A percentile compares a stretch with the other conserved stretches of the same genome.
Conservation (phyloP, 495 filamentous ascomycete species). For the Lentithecium fluviatile region DNA sequence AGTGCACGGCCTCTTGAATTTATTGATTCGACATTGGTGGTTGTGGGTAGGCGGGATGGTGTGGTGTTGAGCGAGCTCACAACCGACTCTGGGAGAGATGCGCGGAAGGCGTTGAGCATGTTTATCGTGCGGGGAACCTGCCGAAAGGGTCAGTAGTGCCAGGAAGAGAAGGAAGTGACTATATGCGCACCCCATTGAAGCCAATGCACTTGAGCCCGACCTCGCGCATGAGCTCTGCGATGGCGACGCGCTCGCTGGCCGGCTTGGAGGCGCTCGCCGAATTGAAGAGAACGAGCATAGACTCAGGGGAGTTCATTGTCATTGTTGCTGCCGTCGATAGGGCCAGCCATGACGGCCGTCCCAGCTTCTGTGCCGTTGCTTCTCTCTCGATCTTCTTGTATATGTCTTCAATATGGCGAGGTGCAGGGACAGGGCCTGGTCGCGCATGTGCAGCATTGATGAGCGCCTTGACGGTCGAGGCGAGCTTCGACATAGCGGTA, state of each 20-base stretch:
- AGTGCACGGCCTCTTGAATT: conserved; percentile 57
- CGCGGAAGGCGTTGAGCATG: conserved; percentile 65
- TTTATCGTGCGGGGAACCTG: conserved; percentile 77
- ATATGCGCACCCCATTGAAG: conserved; percentile 61
- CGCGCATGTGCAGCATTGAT: conserved; percentile 68
- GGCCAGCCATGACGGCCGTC: conserved; percentile 62
- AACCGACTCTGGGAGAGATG: conserved; percentile 53
- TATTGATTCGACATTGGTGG: conserved; percentile 53
- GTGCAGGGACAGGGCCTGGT: conserved; percentile 64
- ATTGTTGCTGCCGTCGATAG: conserved; percentile 71
- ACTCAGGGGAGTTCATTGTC: conserved; percentile 71
- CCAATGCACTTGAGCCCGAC: conserved; percentile 78
- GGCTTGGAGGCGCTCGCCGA: conserved; percentile 46
- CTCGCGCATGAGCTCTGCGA: conserved; percentile 74
- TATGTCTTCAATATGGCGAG: conserved; percentile 57
- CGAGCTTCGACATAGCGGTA: conserved; percentile 64
- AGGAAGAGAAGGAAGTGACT: background rate
- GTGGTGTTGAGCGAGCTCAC: conserved; percentile 47
- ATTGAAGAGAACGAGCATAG: conserved; percentile 55
- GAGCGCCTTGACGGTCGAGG: conserved; percentile 64
- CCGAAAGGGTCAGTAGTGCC: background rate
- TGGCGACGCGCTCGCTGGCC: conserved; percentile 45
- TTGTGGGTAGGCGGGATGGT: conserved; percentile 51
- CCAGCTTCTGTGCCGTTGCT: conserved; percentile 50
- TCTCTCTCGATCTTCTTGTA: conserved; percentile 58